Evolutionary conservation across 2,329 filamentous ascomycete species (phyloP).

Genomic region (Dothistroma pini): DNA sequence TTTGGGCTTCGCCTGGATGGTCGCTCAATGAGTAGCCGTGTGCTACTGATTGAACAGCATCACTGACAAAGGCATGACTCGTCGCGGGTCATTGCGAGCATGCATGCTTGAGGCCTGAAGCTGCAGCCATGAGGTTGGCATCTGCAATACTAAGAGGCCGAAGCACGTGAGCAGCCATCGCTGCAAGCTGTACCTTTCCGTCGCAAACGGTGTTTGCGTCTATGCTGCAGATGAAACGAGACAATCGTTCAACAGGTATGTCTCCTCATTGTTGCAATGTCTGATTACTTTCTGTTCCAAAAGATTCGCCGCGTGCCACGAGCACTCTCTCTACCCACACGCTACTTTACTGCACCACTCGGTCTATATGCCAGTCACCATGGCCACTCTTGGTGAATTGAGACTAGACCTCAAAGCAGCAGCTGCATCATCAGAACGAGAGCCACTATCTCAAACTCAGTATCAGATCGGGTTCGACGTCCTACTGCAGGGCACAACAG

Average conservation of each 20-base stretch:
- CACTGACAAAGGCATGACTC: neutral
- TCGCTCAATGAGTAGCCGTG: neutral
- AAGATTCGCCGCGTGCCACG: neutral
- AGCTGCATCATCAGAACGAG: slow-evolving; percentile 26
- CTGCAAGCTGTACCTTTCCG: neutral
- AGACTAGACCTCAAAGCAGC: slow-evolving; percentile 41
- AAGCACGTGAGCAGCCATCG: neutral
- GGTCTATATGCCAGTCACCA: neutral
- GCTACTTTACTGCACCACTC: too few relatives aligned
- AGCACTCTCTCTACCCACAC: neutral
- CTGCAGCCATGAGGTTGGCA: too few relatives aligned
- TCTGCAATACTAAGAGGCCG: too few relatives aligned
- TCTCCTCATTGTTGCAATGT: neutral
- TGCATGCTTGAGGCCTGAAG: neutral
- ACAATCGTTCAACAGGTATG: neutral
- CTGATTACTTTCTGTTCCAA: neutral
- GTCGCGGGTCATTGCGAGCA: neutral
- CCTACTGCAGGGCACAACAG: slow-evolving; percentile 38
- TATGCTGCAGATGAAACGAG: neutral
- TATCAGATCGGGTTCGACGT: slow-evolving; percentile 50
- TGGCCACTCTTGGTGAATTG: slow-evolving; percentile 43
- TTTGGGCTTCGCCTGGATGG: neutral
- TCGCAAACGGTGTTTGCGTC: neutral
- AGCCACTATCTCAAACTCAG: slow-evolving; percentile 46
- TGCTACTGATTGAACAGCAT: neutral